Evolutionary conservation across 1,284 basidiomycete species (phyloP), one percentile per base, ranked within the genome.

Genomic region (Ceratobasidium theobromae): DNA sequence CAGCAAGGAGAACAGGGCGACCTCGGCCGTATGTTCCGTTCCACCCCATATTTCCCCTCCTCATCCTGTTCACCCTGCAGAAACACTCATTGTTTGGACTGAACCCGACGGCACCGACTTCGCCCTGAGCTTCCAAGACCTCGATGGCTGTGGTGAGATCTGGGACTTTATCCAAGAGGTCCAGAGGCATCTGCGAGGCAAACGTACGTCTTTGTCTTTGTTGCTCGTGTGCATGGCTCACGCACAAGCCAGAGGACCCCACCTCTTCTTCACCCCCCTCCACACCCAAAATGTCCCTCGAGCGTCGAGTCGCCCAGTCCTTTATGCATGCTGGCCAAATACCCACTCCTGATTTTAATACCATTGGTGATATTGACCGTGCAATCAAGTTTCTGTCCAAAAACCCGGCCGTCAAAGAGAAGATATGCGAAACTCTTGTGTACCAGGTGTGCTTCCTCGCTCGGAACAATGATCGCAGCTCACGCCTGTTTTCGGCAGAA

Each of bases 21-120:
- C 46, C 54, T 65, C 53, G 64, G 43, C 41, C 48, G 53, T 54
- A 52, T 45, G 40, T 48, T 23, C 33, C 49, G 32, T 40, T 66
- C 46, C 38, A 69, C 41, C 55, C 43, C 18, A 53, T 67, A 33
- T 40, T 46, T 38, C 30, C 32, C 38, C 25, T 41, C 66, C 62
- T 58, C 66, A 43, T 46, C 6, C 25, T 38, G 18, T 28, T 38
- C 35, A 16, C 9, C 4, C 30, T 27, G 16, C 75, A 93, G 96
- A 98, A 71, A 99, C 97, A 1, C 83, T 99, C 49, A 98, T 99
- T 70, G 96, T 99, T 12, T 99, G 96, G 96, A 99, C 96, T 1
- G 96, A 98, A 75, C 92, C 91, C 0, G 89, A 94, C 70, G 93
- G 94, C 25, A 86, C 89, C 25, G 96, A 99, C 77, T 95, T 97